Conservation (phyloP, 768 basidiomycete genomes). For the Rhizopogon rudus region DNA sequence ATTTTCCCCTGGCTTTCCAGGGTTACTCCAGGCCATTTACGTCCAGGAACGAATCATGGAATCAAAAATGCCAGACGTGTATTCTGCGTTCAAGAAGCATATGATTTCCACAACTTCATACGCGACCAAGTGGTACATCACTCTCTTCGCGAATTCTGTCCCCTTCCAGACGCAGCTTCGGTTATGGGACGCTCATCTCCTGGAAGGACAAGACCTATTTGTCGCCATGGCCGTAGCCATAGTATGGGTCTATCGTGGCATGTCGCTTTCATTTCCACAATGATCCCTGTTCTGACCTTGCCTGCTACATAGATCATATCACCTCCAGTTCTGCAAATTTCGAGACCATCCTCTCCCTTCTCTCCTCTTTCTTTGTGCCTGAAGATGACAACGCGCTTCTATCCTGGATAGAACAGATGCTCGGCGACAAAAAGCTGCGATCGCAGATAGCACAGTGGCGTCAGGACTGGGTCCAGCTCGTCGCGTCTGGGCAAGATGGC, state of each 20-base stretch:
- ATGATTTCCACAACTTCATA: constrained; percentile 92
- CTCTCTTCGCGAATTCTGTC: constrained; percentile 91
- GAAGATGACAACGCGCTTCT: constrained; percentile 84
- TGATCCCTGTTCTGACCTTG: constrained; percentile 2
- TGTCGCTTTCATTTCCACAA: constrained; percentile 15
- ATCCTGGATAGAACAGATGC: constrained; percentile 67
- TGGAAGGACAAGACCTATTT: constrained; percentile 89
- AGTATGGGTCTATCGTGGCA: constrained; percentile 88
- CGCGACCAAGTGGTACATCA: constrained; percentile 99
- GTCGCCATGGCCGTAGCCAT: constrained; percentile 82
- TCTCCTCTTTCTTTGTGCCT: constrained; percentile 94
- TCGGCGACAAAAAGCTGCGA: constrained; percentile 62
- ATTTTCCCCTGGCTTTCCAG: constrained; percentile 93
- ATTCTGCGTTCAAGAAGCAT: constrained; percentile 78
- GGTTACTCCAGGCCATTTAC: constrained; percentile 93
- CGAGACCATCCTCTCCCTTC: constrained; percentile 84
- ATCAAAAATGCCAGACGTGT: constrained; percentile 86
- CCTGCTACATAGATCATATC: constrained; percentile 62
- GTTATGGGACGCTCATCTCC: constrained; percentile 89
- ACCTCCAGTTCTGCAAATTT: constrained; percentile 76
- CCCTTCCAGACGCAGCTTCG: constrained; percentile 94
- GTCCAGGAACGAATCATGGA: constrained; percentile 89
- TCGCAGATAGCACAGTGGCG: constrained; percentile 73
- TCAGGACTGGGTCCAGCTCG: constrained; percentile 70
- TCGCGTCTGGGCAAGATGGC: constrained; percentile 57